Base-by-base conservation (phyloP, 257 asterid genomes). In the Primulina tabacum region DNA sequence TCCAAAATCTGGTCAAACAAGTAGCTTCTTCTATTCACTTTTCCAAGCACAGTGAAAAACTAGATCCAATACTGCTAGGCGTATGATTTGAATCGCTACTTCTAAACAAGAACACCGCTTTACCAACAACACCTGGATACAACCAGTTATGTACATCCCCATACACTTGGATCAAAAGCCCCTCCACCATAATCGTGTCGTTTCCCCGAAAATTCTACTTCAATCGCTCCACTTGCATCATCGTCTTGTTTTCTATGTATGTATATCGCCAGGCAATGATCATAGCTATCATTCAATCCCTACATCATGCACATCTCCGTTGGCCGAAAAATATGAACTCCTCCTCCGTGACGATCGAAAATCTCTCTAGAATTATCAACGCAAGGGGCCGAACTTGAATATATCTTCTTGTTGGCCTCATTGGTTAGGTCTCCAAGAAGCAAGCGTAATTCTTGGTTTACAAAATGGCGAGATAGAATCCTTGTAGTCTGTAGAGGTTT, bases 171-270 rank as follows among this genome's bases (percentile, higher is more conserved):
- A 90, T 87, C 0, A 80, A 79, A 73, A 77, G 21, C 9, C 96
- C 95, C 65, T 87, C 96, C 10, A 90, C 90, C 82, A 80, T 14
- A 26, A 90, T 82, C 7, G 82, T 82, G 3, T 76, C 65, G 32
- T 90, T 90, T 11, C 96, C 96, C 47, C 90, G 69, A 62, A 90
- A 90, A 60, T 88, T 90, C 96, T 95, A 90, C 68, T 75, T 73
- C 1, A 90, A 85, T 40, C 74, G 80, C 63, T 75, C 79, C 71
- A 90, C 87, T 53, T 78, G 79, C 79, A 87, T 63, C 16, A 75
- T 87, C 24, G 55, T 75, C 64, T 80, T 83, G 52, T 81, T 52
- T 58, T 90, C 96, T 7, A 87, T 59, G 2, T 75, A 63, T 24
- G 26, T 24, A 0, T 34, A 90, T 84, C 76, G 70, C 76, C 0